Evolutionary conservation across 140 eudicot genomes (phyloP), one percentile per base, ranked within the genome.

Genomic region (Cichorium intybus): DNA sequence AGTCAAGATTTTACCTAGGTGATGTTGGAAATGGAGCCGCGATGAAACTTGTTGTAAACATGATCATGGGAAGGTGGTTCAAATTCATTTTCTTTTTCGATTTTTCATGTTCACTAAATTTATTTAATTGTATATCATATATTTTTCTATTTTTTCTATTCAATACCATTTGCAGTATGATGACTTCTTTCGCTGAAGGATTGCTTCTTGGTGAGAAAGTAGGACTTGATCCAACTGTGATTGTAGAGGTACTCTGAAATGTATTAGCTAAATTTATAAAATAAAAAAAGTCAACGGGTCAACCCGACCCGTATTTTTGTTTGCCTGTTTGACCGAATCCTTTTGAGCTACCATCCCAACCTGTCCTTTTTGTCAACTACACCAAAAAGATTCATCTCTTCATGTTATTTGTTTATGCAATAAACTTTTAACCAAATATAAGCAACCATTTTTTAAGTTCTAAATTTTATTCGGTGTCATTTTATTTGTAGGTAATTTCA

Each of bases 1-100:
- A 92, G 98, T 88, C 98, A 52, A 86, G 79, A 73, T 88, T 92
- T 78, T 92, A 78, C 79, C 90, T 93, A 46, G 99, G 97, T 48
- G 97, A 88, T 60, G 95, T 88, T 50, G 99, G 99, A 60, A 88
- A 93, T 71, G 97, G 99, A 76, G 94, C 99, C 4, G 97, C 95
- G 11, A 93, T 88, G 97, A 93, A 93, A 72, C 97, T 88, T 69
- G 97, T 93, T 45, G 98, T 92, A 62, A 92, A 93, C 72, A 93
- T 93, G 99, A 80, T 93, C 73, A 93, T 93, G 99, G 99, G 99
- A 73, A 93, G 99, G 99, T 88, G 24, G 56, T 52, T 69, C 69
- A 12, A n/a, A 11, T 17, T 35, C 34, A 22, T 59, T 35, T 8
- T 31, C 50, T 27, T 20, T 54, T 56, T 26, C 15, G n/a, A 12